Evolutionary conservation across 140 eudicot genomes (phyloP).

Genomic region (Anethum foeniculum): DNA sequence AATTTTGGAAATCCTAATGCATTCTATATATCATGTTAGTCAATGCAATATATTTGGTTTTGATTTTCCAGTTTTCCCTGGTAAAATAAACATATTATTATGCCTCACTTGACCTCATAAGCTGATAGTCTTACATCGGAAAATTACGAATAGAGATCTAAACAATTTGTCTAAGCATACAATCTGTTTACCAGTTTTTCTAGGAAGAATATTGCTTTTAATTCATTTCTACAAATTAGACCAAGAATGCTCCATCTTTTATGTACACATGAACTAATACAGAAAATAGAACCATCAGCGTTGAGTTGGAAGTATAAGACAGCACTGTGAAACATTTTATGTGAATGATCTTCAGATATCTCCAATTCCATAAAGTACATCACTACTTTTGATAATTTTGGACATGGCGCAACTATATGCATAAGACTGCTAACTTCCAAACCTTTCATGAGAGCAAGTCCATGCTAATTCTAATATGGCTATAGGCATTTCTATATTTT

Average conservation of each 20-base stretch:
- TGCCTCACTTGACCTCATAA: not conserved
- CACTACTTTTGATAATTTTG: not conserved
- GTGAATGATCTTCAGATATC: not conserved
- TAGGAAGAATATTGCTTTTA: not conserved
- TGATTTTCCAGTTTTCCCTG: not conserved
- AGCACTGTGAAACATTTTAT: not conserved
- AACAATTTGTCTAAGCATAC: not conserved
- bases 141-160: not conserved
- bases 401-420: not conserved
- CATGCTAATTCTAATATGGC: not conserved
- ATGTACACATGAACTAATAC: not conserved
- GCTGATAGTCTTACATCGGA: not conserved
- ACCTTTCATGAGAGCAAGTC: not conserved
- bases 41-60: conserved; percentile 1
- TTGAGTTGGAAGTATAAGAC: not conserved
- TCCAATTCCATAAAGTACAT: not conserved
- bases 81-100: not conserved
- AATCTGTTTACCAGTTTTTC: not conserved
- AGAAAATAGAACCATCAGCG: not conserved
- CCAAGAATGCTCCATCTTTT: not conserved
- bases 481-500: no score
- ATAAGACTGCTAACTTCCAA: not conserved
- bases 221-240: not conserved
- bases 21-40: conserved; percentile 53
- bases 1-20: conserved; percentile 46